phyloP scores from a whole-genome alignment of 2,329 filamentous ascomycete genomes.

The Aspergillus brasiliensis region DNA sequence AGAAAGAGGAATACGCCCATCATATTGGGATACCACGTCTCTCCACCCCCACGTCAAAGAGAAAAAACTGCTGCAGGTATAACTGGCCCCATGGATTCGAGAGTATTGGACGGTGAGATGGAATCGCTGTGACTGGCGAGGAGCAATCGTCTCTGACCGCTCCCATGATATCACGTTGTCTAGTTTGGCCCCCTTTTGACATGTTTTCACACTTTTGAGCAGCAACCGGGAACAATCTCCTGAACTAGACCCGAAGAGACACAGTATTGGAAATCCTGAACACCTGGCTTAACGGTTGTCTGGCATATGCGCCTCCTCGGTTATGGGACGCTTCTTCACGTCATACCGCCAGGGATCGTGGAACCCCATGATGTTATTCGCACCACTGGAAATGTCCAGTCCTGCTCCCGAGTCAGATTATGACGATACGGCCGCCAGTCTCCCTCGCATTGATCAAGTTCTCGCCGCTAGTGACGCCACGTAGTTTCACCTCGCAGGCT shows the following conservation, averaged over 20 bases:
- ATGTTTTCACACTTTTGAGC: not conserved
- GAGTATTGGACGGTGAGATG: not conserved
- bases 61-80: not conserved
- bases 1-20: not conserved
- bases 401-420: not conserved
- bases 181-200: not conserved
- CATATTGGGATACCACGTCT: not conserved
- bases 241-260: not conserved
- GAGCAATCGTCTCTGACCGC: not conserved
- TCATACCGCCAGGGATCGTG: slow-evolving; percentile 3
- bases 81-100: not conserved
- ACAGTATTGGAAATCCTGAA: not conserved
- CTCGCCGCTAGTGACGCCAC: not conserved
- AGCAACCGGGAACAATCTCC: not conserved
- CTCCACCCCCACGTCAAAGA: not conserved
- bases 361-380: not conserved
- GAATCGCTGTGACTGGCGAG: not conserved
- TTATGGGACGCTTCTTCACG: slow-evolving; percentile 1
- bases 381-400: not conserved
- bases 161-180: not conserved
- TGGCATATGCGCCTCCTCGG: not conserved
- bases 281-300: not conserved
- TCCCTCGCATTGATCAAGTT: not conserved
- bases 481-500: not conserved
- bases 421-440: not conserved